Conservation (phyloP, 176 grass and related monocot species). For the Phragmites australis region DNA sequence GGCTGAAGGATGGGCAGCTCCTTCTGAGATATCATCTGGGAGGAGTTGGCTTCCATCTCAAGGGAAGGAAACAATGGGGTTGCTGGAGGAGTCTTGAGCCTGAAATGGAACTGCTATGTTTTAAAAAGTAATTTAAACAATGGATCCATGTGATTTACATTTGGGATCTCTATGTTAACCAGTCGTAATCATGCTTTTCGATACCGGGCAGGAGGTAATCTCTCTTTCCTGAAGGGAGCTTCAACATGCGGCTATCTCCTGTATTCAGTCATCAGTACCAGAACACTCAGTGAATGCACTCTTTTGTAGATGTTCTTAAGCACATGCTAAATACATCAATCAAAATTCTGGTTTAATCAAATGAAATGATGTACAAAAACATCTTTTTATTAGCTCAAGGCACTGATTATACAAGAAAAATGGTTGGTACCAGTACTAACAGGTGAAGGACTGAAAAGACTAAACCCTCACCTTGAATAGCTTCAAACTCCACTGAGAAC, state of each 20-base stretch:
- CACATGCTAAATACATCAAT: neutral
- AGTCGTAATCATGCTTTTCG: slow-evolving; percentile 62
- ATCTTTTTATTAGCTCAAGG: neutral
- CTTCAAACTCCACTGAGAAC: slow-evolving; percentile 58
- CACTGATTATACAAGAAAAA: neutral
- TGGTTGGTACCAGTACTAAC: neutral
- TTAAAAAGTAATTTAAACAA: neutral
- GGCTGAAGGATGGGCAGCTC: slow-evolving; percentile 59
- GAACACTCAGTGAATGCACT: neutral
- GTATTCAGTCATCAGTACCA: slow-evolving; percentile 10
- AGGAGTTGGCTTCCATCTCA: slow-evolving; percentile 62
- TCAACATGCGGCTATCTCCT: slow-evolving; percentile 49
- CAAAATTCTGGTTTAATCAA: neutral
- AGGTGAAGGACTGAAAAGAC: neutral
- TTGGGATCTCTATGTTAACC: slow-evolving; percentile 26
- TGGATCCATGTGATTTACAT: neutral
- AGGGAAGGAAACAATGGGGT: slow-evolving; percentile 72
- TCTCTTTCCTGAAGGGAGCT: slow-evolving; percentile 50
- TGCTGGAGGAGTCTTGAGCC: slow-evolving; percentile 71
- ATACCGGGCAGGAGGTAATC: slow-evolving; percentile 46
- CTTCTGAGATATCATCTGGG: slow-evolving; percentile 52
- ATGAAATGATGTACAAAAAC: neutral
- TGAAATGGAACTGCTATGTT: slow-evolving; percentile 26
- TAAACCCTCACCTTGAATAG: slow-evolving; percentile 47
- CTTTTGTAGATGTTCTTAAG: neutral